Evolutionary conservation across 2,329 filamentous ascomycete genomes (phyloP).

Genomic region (Clarireedia paspali): DNA sequence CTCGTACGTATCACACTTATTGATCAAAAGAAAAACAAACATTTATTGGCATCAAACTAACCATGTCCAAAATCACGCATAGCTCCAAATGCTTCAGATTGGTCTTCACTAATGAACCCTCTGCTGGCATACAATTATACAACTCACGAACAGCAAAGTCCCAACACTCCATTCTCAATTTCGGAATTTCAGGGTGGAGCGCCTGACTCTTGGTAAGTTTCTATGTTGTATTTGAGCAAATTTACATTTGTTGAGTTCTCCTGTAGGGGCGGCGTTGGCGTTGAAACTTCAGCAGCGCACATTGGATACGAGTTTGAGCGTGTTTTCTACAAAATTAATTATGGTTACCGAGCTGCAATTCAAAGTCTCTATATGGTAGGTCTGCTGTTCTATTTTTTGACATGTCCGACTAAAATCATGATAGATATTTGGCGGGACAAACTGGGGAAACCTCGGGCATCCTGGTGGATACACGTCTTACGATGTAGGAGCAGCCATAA

Average conservation of each 20-base stretch:
- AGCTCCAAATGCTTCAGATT: slow-evolving; percentile 9
- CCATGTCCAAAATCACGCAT: too few relatives aligned
- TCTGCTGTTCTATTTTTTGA: too few relatives aligned
- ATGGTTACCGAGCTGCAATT: slow-evolving; percentile 57
- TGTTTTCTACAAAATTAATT: slow-evolving; percentile 72
- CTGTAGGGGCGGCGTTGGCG: too few relatives aligned
- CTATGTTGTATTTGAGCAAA: slow-evolving; percentile 57
- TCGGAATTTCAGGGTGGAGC: slow-evolving; percentile 59
- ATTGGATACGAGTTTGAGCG: slow-evolving; percentile 52
- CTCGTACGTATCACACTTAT: slow-evolving; percentile 19
- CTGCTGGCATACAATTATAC: slow-evolving; percentile 49
- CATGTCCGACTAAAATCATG: too few relatives aligned
- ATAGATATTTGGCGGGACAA: slow-evolving; percentile 64
- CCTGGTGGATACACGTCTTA: slow-evolving; percentile 51
- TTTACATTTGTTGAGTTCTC: slow-evolving; percentile 25
- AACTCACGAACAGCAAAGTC: slow-evolving; percentile 51
- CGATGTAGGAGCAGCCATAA: slow-evolving; percentile 53
- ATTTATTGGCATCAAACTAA: too few relatives aligned
- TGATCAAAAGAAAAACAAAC: too few relatives aligned
- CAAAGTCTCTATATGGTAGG: slow-evolving; percentile 61
- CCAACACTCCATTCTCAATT: slow-evolving; percentile 57
- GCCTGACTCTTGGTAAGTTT: slow-evolving; percentile 69
- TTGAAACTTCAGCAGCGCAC: too few relatives aligned
- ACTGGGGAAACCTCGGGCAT: slow-evolving; percentile 75
- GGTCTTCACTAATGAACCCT: slow-evolving; percentile 47